Evolutionary conservation across 164 flowering plant species (phyloP), one percentile per base, ranked within the genome.

Genomic region (Amborella trichopoda): DNA sequence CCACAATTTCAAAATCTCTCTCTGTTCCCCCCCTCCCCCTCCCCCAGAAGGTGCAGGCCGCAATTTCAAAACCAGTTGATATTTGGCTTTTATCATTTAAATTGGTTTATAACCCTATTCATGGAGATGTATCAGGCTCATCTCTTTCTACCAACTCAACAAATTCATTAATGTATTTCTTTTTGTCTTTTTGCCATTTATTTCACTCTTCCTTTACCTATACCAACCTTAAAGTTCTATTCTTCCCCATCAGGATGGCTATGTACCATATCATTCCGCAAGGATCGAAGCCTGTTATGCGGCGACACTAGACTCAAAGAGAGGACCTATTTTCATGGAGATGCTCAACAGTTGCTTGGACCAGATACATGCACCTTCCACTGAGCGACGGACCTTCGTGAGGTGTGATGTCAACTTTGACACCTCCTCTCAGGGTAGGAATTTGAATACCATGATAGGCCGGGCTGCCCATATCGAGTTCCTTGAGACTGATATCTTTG

Each of bases 211-310:
- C n/a, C n/a, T n/a, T n/a, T n/a, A n/a, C n/a, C n/a, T n/a, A n/a
- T n/a, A n/a, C n/a, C n/a, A n/a, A n/a, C n/a, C n/a, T n/a, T n/a
- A n/a, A n/a, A n/a, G n/a, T n/a, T n/a, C n/a, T n/a, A n/a, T n/a
- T n/a, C n/a, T n/a, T n/a, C n/a, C n/a, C n/a, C n/a, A 22, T 54
- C 85, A 88, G 99, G 99, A 93, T 69, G 96, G 99, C 34, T 93
- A 93, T 74, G 84, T 93, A 23, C 99, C 99, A 9, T 83, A 93
- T 69, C 99, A 93, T 56, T 93, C 99, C 4, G 99, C 99, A 14
- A 72, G 99, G 64, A 85, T 93, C 26, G 96, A 93, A 56, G 32
- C 65, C 53, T 85, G 94, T 62, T 83, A 65, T 19, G 84, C 89
- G 33, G 72, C 99, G 42, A 66, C 85, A 11, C 53, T 55, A 38